Conservation (phyloP, 345 rosid species). For the Lagerstroemia speciosa region DNA sequence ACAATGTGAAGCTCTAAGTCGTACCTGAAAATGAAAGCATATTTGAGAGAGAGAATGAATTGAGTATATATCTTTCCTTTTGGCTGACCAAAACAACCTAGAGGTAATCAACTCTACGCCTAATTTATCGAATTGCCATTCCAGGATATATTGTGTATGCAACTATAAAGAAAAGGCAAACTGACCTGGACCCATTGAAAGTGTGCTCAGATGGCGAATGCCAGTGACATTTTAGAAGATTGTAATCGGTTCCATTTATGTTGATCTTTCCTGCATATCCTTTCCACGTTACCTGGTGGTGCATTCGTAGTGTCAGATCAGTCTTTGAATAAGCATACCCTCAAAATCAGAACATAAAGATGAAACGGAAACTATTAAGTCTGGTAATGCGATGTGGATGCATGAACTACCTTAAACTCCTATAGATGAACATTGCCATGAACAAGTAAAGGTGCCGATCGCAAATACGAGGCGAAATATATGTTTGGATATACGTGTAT, state of each 20-base stretch:
- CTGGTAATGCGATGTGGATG: too few species aligned
- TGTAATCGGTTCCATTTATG: constrained; percentile 37
- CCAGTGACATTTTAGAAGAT: constrained; percentile 54
- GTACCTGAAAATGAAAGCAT: constrained; percentile 19
- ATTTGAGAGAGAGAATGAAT: background rate
- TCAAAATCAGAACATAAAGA: too few species aligned
- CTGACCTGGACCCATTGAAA: constrained; percentile 44
- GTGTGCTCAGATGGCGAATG: constrained; percentile 67
- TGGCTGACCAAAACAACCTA: background rate
- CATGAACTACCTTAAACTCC: too few species aligned
- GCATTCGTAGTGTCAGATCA: too few species aligned
- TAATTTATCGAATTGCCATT: background rate
- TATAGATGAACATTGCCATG: too few species aligned
- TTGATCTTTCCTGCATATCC: constrained; percentile 52
- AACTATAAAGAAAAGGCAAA: background rate
- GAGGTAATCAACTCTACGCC: background rate
- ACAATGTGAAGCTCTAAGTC: constrained; percentile 56
- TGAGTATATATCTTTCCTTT: background rate
- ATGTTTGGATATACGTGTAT: too few species aligned
- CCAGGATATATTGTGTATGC: background rate
- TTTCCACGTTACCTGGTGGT: constrained; percentile 46
- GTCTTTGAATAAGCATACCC: too few species aligned
- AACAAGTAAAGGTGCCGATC: too few species aligned
- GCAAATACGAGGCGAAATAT: too few species aligned
- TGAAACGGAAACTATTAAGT: too few species aligned